These are phyloP conservation scores for Verticillium isaacii DNA, from an alignment of 2,329 filamentous ascomycete species.

Conservation along the genomic window DNA sequence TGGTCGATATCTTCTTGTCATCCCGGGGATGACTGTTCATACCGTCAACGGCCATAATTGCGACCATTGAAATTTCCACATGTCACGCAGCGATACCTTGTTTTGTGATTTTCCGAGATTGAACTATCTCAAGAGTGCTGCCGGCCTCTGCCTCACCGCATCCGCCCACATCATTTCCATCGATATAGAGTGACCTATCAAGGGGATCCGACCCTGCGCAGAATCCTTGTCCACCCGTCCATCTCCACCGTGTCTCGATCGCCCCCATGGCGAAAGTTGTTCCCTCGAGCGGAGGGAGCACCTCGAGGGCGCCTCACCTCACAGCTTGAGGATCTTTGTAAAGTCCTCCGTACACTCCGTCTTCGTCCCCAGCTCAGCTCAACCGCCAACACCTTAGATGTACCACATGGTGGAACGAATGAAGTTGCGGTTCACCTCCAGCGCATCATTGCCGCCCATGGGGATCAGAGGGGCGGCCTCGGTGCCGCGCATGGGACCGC, in stretches of 20 bases:
- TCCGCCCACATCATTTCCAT: neutral
- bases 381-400: conserved; percentile 22
- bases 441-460: conserved; percentile 15
- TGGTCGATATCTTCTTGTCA: neutral
- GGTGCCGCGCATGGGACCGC: conserved; percentile 4
- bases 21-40: too few species aligned
- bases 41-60: too few species aligned
- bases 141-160: conserved; percentile 2
- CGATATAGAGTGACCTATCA: neutral
- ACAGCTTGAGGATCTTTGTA: neutral
- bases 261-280: neutral
- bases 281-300: neutral
- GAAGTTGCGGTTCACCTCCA: conserved; percentile 23
- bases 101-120: neutral
- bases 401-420: conserved; percentile 39
- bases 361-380: neutral
- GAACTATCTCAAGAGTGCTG: neutral
- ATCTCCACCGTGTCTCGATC: neutral
- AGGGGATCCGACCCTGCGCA: conserved; percentile 2
- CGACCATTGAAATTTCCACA: too few species aligned
- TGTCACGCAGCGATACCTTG: too few species aligned
- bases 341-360: neutral
- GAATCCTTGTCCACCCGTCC: neutral
- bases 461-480: conserved; percentile 14
- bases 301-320: too few species aligned